Evolutionary conservation across 495 filamentous ascomycete species (phyloP), one percentile per base, ranked within the genome.

Genomic region (Aspergillus ostianus): DNA sequence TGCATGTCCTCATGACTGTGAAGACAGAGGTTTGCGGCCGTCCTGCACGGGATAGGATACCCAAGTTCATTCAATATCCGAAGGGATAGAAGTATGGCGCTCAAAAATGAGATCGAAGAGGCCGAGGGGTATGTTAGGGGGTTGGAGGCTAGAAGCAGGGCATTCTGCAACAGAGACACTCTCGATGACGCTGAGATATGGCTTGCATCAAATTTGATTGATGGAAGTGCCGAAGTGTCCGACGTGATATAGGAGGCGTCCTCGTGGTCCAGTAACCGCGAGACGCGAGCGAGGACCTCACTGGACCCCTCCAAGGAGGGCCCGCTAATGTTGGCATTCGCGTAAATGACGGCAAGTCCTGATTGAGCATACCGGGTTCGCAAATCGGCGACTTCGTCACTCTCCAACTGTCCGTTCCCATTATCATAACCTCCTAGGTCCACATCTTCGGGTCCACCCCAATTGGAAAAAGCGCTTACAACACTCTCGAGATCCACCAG

Each of bases 391-490:
- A 77, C 74, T 15, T 83, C 77, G 3, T 84, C 76, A 12, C 85
- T 79, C 47, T 80, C 72, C 7, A 87, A 55, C 66, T 80, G 80
- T 45, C 67, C 62, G 5, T 62, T 70, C 1, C 66, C 73, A 0
- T 80, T 73, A 10, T 76, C 83, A 72, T 87, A 91, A 8, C 87
- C 89, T 18, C 87, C 91, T 47, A 92, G 68, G 64, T 96, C 92
- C 21, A 90, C 79, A 74, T 96, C 91, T 51, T 76, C 75, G 4
- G 92, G 91, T 0, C 92, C 92, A 65, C 87, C 83, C 92, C 92
- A 97, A 54, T 89, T 82, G 50, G 82, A 77, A 59, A 92, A 80
- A 10, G 84, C 87, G 53, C 73, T 77, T 4, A 88, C 82, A 29
- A 85, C 85, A 56, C 67, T 72, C 15, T 73, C 63, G 47, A 73